Evolutionary conservation across 495 filamentous ascomycete genomes (phyloP).

Genomic region (Neurospora tetraspora): DNA sequence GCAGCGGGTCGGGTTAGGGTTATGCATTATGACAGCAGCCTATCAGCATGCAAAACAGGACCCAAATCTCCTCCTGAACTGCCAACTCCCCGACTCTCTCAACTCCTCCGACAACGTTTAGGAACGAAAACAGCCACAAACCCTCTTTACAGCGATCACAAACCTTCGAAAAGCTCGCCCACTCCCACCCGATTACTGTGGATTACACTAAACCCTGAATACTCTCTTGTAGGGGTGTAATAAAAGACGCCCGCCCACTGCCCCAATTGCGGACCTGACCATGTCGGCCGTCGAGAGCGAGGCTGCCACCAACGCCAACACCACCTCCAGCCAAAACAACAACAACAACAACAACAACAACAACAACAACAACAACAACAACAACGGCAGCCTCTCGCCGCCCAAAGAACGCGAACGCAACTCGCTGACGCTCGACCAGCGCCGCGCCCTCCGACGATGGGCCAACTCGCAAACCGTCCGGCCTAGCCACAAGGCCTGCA

Average conservation of each 20-base stretch:
- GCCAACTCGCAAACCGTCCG: slow-evolving; percentile 38
- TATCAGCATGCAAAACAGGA: not conserved
- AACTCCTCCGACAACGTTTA: not conserved
- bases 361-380: not conserved
- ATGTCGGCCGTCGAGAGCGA: not conserved
- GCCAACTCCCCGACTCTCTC: not conserved
- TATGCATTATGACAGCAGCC: not conserved
- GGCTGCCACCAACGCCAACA: not conserved
- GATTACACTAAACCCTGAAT: not conserved
- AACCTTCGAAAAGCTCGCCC: not conserved
- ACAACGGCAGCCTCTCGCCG: slow-evolving; percentile 6
- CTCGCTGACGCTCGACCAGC: slow-evolving; percentile 43
- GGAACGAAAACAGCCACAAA: not conserved
- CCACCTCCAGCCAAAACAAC: not conserved
- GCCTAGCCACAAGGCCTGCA: slow-evolving; percentile 42
- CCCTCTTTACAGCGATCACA: not conserved
- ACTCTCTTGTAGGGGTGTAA: not conserved
- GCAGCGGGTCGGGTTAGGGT: not conserved
- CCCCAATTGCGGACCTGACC: not conserved
- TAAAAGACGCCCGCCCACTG: not conserved
- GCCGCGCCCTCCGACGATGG: slow-evolving; percentile 42
- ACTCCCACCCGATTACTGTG: not conserved
- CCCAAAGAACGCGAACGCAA: slow-evolving; percentile 40
- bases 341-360: not conserved
- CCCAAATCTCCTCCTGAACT: not conserved